Evolutionary conservation across 768 basidiomycete genomes (phyloP), one percentile per base, ranked within the genome.

Genomic region (Lactarius akahatsu): DNA sequence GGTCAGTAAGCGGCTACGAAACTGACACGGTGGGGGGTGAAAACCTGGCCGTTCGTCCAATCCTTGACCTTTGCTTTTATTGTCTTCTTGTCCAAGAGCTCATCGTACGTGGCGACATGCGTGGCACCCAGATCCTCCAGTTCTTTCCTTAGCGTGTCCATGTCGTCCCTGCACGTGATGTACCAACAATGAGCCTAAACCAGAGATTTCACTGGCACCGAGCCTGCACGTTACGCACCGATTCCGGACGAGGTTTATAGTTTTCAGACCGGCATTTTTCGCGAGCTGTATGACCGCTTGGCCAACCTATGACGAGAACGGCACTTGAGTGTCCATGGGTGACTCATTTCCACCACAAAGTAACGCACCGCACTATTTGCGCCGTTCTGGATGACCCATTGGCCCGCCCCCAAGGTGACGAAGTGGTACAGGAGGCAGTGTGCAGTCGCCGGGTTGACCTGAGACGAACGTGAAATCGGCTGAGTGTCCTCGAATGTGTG

Each of bases 271-370:
- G 58, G 79, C 81, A 18, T 83, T 79, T 36, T 83, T 86, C n/a
- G 92, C 91, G 45, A 96, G 88, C 71, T 94, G 92, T 58, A 94
- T 91, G 28, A 94, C 90, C 0, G 87, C 86, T 79, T 94, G 90
- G 15, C 93, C 93, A 16, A 91, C 89, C 88, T 90, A 59, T 34
- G 57, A 52, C 26, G 23, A 58, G 5, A 63, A 50, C 0, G 54
- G 18, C 43, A 36, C 43, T 28, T 23, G 32, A 47, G 20, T 36
- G 64, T 47, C 5, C 38, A 40, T 1, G 13, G 5, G 3, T 16
- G 15, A 15, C 47, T 23, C 15, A 9, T 54, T 16, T 40, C n/a
- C 50, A 38, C 57, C 18, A n/a, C 60, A 40, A 11, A 61, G 28
- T 60, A 18, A 77, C 86, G 57, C 65, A 92, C 92, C 23, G 90